These are phyloP conservation scores for Penicillium sp. DNA, from an alignment of 2,329 filamentous ascomycete genomes.

Conservation along the genomic window DNA sequence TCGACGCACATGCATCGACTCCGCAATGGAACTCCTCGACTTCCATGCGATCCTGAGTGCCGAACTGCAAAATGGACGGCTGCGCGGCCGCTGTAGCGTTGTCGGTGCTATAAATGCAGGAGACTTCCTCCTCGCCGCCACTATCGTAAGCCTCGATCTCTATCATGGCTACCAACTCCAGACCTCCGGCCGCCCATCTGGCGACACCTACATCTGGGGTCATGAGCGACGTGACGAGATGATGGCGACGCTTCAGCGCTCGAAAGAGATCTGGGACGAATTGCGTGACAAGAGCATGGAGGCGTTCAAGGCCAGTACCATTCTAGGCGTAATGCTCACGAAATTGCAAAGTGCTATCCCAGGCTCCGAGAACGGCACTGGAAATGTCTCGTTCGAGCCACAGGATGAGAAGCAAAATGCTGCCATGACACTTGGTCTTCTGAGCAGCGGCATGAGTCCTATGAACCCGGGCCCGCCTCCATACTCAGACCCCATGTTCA, in stretches of 20 bases:
- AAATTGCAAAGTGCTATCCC: conserved; percentile 62
- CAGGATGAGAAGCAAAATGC: conserved; percentile 66
- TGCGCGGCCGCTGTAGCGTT: conserved; percentile 77
- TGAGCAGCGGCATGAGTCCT: conserved; percentile 66
- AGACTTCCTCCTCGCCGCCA: conserved; percentile 84
- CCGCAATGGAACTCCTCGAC: conserved; percentile 77
- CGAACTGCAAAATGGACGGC: conserved; percentile 72
- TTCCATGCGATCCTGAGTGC: conserved; percentile 76
- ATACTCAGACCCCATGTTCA: conserved; percentile 35
- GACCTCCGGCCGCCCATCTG: conserved; percentile 36
- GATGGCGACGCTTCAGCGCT: conserved; percentile 73
- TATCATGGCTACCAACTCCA: conserved; percentile 60
- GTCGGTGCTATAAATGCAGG: conserved; percentile 78
- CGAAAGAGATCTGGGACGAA: conserved; percentile 78
- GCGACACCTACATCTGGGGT: conserved; percentile 52
- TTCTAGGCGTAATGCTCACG: conserved; percentile 81
- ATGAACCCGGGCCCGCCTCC: conserved; percentile 36
- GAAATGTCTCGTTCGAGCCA: conserved; percentile 36
- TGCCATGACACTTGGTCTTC: conserved; percentile 71
- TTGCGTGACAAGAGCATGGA: conserved; percentile 81
- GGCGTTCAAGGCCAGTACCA: conserved; percentile 80
- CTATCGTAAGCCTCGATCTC: conserved; percentile 81
- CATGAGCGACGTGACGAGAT: conserved; percentile 68
- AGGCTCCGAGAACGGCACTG: conserved; percentile 29
- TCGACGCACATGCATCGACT: conserved; percentile 80